Conservation (phyloP, 176 grass and related monocot species). For the Canna indica region DNA sequence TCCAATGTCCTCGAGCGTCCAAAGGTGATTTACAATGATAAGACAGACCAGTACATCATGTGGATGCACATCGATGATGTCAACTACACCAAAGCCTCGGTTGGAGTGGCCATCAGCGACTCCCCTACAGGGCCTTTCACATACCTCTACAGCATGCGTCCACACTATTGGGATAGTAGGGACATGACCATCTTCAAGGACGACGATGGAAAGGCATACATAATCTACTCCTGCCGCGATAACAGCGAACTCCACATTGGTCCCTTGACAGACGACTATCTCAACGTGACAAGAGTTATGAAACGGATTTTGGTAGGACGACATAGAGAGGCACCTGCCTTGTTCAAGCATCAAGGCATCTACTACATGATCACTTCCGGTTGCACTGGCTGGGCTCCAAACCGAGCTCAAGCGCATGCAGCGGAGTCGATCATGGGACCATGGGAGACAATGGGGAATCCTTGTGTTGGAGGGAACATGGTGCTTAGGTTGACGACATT, state of each 20-base stretch:
- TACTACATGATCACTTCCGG: constrained; percentile 99
- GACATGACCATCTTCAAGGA: constrained; percentile 98
- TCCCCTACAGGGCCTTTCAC: constrained; percentile 67
- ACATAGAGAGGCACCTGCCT: constrained; percentile 69
- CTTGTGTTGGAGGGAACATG: constrained; percentile 72
- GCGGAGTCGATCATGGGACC: constrained; percentile 74
- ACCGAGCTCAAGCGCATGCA: constrained; percentile 68
- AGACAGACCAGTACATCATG: constrained; percentile 73
- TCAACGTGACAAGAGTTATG: constrained; percentile 50
- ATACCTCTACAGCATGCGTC: constrained; percentile 77
- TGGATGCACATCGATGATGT: constrained; percentile 97
- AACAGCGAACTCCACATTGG: constrained; percentile 88
- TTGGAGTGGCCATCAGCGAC: constrained; percentile 59
- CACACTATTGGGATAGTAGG: constrained; percentile 77
- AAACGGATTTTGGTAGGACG: constrained; percentile 51
- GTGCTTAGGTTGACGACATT: constrained; percentile 72
- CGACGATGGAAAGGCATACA: constrained; percentile 78
- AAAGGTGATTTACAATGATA: constrained; percentile 91
- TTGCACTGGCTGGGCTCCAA: constrained; percentile 85
- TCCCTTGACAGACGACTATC: constrained; percentile 71
- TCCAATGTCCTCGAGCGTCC: constrained; percentile 96
- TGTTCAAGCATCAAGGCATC: constrained; percentile 73
- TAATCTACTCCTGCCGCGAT: constrained; percentile 88
- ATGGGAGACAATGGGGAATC: constrained; percentile 85
- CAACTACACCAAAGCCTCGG: constrained; percentile 85